phyloP scores from a whole-genome alignment of 805 yeast genomes.

The Lachancea lanzarotensis region DNA sequence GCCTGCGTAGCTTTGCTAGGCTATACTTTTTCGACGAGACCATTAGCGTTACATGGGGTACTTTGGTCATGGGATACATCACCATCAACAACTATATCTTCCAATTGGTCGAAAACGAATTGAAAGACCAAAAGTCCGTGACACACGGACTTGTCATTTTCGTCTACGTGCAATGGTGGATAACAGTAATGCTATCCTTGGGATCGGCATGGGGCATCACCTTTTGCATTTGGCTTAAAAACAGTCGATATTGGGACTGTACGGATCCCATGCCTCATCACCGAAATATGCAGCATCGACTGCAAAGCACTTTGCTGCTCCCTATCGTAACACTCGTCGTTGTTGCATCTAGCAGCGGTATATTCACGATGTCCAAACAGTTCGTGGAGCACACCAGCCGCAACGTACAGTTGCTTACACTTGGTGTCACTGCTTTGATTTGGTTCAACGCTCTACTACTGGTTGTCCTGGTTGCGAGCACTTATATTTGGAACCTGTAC shows the following conservation, averaged over 20 bases:
- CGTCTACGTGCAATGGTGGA: slow-evolving; percentile 68
- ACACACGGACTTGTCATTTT: slow-evolving; percentile 40
- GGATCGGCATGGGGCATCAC: slow-evolving; percentile 56
- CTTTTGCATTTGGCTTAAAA: slow-evolving; percentile 40
- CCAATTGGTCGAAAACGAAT: slow-evolving; percentile 34
- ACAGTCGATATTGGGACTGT: slow-evolving; percentile 22
- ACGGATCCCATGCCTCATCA: background rate
- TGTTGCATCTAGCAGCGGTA: slow-evolving; percentile 61
- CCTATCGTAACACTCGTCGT: slow-evolving; percentile 82
- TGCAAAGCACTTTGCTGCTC: slow-evolving; percentile 55
- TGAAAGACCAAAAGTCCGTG: slow-evolving; percentile 11
- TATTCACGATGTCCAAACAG: slow-evolving; percentile 37
- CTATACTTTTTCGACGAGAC: slow-evolving; percentile 36
- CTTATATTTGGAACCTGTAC: slow-evolving; percentile 55
- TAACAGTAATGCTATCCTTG: slow-evolving; percentile 49
- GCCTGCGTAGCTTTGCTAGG: slow-evolving; percentile 18
- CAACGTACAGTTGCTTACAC: slow-evolving; percentile 40
- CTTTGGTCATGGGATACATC: slow-evolving; percentile 72
- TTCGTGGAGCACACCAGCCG: slow-evolving; percentile 39
- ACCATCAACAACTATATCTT: slow-evolving; percentile 57
- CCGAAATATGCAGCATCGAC: slow-evolving; percentile 30
- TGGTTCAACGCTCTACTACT: slow-evolving; percentile 66
- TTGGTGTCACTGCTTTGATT: slow-evolving; percentile 48
- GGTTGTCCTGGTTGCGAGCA: slow-evolving; percentile 48
- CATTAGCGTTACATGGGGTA: slow-evolving; percentile 63